Base-by-base conservation (phyloP, 163 green algal genomes). In the Chlamydomonas reinhardtii region DNA sequence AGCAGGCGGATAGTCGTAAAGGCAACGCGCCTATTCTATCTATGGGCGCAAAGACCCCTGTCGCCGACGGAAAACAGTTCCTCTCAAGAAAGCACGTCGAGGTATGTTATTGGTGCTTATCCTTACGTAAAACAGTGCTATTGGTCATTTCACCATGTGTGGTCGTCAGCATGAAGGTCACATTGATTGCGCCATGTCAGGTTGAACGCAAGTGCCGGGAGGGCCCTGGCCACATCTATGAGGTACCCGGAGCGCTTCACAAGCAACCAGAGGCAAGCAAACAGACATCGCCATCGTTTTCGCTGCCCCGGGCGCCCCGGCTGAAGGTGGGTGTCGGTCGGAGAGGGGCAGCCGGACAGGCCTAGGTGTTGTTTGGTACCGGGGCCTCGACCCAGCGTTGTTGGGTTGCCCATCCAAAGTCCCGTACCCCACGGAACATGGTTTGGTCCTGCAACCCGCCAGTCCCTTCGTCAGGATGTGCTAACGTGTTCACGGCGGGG, bases 1-100 rank as follows among this genome's bases (percentile, higher is more conserved):
- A 43, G 32, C 85, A 89, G 59, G 85, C 85, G 0, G 85, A 89
- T 29, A 76, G 52, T 17, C 82, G 80, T 19, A 86, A 89, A 34
- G 39, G 19, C 12, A 83, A 79, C n/a, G 61, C 71, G 2, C 77
- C 85, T 2, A 29, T 32, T 34, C 15, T 83, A 84, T 73, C 72
- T 0, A 83, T 90, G 35, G 37, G 64, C 2, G 64, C 48, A 56
- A 56, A 56, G 48, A 56, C 6, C 9, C 48, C 48, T 17, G 48
- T 12, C 14, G 48, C 48, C 48, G 48, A 56, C 2, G 70, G 74
- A 3, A 86, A 86, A 27, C 24, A 77, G 2, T 90, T 84, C 22
- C 59, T 90, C 20, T 80, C 61, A 2, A 48, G 72, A 19, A 52
- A 70, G 19, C 85, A 89, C 32, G 69, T 89, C 0, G 64, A 86